Percentiles rank a stretch among this genome's conserved stretches.
Evolutionary conservation across 305 asterid genomes (phyloP).

Genomic region (Fraxinus greggii): DNA sequence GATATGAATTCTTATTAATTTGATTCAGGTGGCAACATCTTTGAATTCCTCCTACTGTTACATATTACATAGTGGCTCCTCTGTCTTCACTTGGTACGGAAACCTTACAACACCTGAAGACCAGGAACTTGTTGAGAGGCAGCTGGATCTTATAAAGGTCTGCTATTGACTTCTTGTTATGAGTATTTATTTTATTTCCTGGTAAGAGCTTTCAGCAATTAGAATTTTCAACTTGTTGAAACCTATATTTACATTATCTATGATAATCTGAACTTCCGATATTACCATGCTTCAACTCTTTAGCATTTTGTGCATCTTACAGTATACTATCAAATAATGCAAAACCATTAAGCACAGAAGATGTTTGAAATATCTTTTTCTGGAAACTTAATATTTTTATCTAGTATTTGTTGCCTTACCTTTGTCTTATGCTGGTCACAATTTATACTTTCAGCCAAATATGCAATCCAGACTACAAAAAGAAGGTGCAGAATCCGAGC

Average conservation of each 20-base stretch:
- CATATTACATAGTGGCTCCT: conserved; percentile 57
- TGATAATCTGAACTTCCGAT: background rate
- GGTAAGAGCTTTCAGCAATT: background rate
- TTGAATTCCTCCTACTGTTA: conserved; percentile 76
- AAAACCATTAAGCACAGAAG: background rate
- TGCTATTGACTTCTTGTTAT: conserved; percentile 4
- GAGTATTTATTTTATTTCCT: conserved; percentile 7
- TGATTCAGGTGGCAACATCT: conserved; percentile 69
- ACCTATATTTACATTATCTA: background rate
- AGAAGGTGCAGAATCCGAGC: conserved; percentile 83
- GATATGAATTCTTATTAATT: background rate
- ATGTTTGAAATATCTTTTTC: background rate
- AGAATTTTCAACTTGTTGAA: conserved; percentile 7
- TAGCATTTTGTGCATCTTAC: background rate
- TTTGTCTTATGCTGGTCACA: conserved; percentile 17
- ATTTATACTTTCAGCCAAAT: conserved; percentile 58
- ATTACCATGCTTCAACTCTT: background rate
- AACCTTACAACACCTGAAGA: conserved; percentile 63
- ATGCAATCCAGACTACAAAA: conserved; percentile 67
- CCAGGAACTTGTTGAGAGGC: conserved; percentile 77
- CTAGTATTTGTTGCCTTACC: background rate
- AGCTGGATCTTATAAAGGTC: conserved; percentile 73
- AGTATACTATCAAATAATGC: background rate
- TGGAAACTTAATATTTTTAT: conserved; percentile 7
- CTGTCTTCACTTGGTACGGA: conserved; percentile 72